Percentiles rank a stretch among this genome's conserved stretches.
phyloP scores from a whole-genome alignment of 768 basidiomycete genomes.

The Pluteus cervinus region DNA sequence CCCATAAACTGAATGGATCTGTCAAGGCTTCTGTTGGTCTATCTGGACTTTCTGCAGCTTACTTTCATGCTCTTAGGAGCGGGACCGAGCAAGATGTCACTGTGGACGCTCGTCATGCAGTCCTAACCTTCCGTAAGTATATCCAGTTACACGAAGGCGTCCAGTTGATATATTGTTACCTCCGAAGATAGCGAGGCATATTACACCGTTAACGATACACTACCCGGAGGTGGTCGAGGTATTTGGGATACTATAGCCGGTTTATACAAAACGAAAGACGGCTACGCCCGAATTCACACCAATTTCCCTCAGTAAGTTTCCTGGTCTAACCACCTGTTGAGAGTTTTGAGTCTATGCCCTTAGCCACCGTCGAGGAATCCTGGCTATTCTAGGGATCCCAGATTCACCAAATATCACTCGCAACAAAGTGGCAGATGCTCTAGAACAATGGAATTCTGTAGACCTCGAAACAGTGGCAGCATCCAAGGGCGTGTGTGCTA shows the following conservation, averaged over 20 bases:
- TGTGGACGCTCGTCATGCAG: constrained; percentile 52
- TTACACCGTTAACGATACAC: constrained; percentile 36
- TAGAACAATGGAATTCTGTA: constrained; percentile 34
- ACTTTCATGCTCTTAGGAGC: constrained; percentile 41
- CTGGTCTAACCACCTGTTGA: neutral
- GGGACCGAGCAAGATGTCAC: constrained; percentile 39
- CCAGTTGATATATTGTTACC: neutral
- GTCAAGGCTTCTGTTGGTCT: constrained; percentile 41
- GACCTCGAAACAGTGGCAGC: constrained; percentile 46
- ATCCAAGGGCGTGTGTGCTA: constrained; percentile 38
- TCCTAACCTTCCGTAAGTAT: constrained; percentile 45
- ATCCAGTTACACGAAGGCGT: neutral
- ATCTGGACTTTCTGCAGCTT: constrained; percentile 45
- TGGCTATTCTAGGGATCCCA: constrained; percentile 35
- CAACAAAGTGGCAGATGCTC: constrained; percentile 29
- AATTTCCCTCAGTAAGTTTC: constrained; percentile 55
- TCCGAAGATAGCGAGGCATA: constrained; percentile 42
- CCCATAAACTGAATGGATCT: neutral
- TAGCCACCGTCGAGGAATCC: constrained; percentile 47
- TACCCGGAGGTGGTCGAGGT: constrained; percentile 21
- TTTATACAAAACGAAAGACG: constrained; percentile 41
- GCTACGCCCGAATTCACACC: constrained; percentile 52
- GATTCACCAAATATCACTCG: constrained; percentile 23
- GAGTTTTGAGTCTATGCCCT: neutral
- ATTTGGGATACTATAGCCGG: constrained; percentile 49